Percentiles rank a stretch among this genome's conserved stretches.
phyloP scores from a whole-genome alignment of 768 basidiomycete genomes.

The Terana coerulea region DNA sequence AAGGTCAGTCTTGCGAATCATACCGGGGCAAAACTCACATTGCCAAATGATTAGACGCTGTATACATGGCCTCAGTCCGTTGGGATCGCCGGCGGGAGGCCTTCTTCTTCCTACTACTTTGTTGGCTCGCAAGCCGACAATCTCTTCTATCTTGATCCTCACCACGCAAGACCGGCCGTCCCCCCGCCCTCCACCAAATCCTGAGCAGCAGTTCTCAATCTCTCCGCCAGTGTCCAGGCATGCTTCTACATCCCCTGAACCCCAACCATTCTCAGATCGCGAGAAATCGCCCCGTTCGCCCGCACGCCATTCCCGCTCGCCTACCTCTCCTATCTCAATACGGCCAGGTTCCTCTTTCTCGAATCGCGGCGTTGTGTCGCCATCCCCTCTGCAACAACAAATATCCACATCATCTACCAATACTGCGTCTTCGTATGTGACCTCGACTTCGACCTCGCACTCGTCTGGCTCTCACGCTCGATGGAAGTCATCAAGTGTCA shows the following conservation, averaged over 20 bases:
- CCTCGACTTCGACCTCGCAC: constrained; percentile 6
- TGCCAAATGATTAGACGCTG: constrained; percentile 67
- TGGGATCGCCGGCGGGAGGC: constrained; percentile 94
- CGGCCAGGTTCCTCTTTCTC: constrained; percentile 40
- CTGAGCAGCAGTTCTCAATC: constrained; percentile 4
- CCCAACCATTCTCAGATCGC: constrained; percentile 17
- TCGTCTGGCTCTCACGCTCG: constrained; percentile 25
- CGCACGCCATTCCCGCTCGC: constrained; percentile 21
- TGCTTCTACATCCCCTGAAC: constrained; percentile 19
- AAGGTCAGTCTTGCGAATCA: constrained; percentile 54
- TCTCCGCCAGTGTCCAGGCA: constrained; percentile 18
- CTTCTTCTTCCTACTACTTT: constrained; percentile 97
- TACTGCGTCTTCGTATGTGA: constrained; percentile 12
- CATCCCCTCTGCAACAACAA: constrained; percentile 64
- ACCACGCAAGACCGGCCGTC: constrained; percentile 73
- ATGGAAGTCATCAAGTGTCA: constrained; percentile 27
- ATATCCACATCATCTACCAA: constrained; percentile 41
- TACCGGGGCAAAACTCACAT: too few relatives aligned
- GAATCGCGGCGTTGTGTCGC: constrained; percentile 52
- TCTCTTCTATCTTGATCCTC: constrained; percentile 80
- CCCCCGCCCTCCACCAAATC: constrained; percentile 50
- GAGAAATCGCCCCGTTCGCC: constrained; percentile 20
- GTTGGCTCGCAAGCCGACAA: constrained; percentile 89
- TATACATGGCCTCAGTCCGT: constrained; percentile 95
- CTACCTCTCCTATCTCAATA: constrained; percentile 23